Evolutionary conservation across 257 asterid genomes (phyloP).

Genomic region (Solanum dulcamara): DNA sequence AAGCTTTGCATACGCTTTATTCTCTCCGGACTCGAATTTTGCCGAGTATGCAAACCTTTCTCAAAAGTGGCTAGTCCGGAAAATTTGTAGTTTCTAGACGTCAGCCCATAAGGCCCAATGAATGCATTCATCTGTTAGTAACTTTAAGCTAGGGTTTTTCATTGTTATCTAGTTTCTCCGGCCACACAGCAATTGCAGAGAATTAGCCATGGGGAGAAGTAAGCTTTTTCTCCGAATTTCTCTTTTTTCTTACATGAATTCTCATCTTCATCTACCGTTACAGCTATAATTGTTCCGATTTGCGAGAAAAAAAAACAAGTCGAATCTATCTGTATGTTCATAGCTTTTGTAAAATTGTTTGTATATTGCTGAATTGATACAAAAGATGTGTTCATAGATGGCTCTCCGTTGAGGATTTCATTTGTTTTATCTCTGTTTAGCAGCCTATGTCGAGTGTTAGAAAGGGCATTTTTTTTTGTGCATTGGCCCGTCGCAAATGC

Average conservation of each 20-base stretch:
- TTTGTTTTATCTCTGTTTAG: not conserved
- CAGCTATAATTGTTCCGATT: not conserved
- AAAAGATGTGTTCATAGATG: not conserved
- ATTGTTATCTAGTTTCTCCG: not conserved
- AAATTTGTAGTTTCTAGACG: too few relatives aligned
- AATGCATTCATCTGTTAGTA: not conserved
- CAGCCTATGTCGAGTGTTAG: too few relatives aligned
- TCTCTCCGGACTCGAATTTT: too few relatives aligned
- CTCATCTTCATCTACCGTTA: not conserved
- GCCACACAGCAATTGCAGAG: slow-evolving; percentile 5
- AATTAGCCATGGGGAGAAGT: slow-evolving; percentile 68
- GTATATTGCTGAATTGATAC: not conserved
- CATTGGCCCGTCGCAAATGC: too few relatives aligned
- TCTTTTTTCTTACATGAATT: too few relatives aligned
- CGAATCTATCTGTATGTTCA: not conserved
- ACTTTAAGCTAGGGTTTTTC: not conserved
- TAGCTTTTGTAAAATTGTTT: not conserved
- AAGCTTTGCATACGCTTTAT: too few relatives aligned
- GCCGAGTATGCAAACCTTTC: too few relatives aligned
- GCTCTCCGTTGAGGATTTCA: not conserved
- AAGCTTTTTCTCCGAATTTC: slow-evolving; percentile 3
- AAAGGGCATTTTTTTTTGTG: too few relatives aligned
- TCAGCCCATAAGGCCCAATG: not conserved
- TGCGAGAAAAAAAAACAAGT: not conserved
- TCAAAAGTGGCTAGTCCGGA: not conserved